Evolutionary conservation across 2,329 filamentous ascomycete genomes (phyloP).

Genomic region (Aspergillus quadrilineatus): DNA sequence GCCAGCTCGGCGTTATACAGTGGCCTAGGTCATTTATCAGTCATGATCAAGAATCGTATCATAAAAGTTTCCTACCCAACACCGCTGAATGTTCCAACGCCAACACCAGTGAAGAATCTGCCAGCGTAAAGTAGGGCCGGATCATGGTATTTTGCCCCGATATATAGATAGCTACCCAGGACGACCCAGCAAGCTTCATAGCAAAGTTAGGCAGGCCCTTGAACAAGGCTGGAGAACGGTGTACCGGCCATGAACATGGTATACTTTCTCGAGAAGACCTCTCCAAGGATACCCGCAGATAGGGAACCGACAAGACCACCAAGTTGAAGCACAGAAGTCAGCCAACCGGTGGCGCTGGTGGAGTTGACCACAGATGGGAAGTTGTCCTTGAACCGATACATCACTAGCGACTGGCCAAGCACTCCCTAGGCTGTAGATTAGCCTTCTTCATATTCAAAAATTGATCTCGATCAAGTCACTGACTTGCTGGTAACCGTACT

Average conservation of each 20-base stretch:
- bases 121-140: slow-evolving; percentile 28
- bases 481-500: slow-evolving; percentile 50
- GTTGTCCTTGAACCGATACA: slow-evolving; percentile 50
- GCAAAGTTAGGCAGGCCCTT: no score
- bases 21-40: neutral
- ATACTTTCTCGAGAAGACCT: slow-evolving; percentile 53
- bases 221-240: no score
- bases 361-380: slow-evolving; percentile 48
- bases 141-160: slow-evolving; percentile 27
- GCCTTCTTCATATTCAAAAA: no score
- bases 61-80: slow-evolving; percentile 23
- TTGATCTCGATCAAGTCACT: no score
- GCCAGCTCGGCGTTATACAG: slow-evolving; percentile 54
- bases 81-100: slow-evolving; percentile 35
- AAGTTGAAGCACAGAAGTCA: slow-evolving; percentile 55
- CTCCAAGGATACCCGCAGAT: slow-evolving; percentile 48
- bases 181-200: slow-evolving; percentile 43
- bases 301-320: slow-evolving; percentile 48
- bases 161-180: slow-evolving; percentile 41
- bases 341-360: slow-evolving; percentile 40
- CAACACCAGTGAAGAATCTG: slow-evolving; percentile 33
- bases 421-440: slow-evolving; percentile 24
- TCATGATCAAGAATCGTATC: no score
- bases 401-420: slow-evolving; percentile 48
- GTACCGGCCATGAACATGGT: slow-evolving; percentile 50